phyloP scores from a whole-genome alignment of 2,329 filamentous ascomycete species.

The Fusarium brachygibbosum region DNA sequence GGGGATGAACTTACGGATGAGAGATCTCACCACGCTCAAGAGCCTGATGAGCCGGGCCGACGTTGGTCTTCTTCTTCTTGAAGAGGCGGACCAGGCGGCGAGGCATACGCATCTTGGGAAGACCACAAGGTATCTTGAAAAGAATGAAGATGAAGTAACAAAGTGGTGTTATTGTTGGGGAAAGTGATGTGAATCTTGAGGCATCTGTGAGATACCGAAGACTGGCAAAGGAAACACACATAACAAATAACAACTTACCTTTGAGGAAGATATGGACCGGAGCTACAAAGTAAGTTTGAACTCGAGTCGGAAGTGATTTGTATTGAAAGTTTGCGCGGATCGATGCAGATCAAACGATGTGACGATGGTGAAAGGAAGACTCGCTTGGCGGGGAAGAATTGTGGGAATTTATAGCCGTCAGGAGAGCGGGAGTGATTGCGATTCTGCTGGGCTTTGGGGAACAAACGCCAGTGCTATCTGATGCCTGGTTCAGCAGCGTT shows the following conservation, averaged over 20 bases:
- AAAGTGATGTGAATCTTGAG: constrained; percentile 1
- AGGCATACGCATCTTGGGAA: not conserved
- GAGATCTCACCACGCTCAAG: rapidly evolving
- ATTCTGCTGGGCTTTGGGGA: not conserved
- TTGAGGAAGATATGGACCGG: not conserved
- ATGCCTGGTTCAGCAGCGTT: constrained; percentile 2
- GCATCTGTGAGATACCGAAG: constrained; percentile 11
- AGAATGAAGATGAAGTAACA: not conserved
- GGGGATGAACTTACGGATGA: constrained; percentile 22
- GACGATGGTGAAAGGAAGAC: constrained; percentile 7
- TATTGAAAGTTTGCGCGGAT: not conserved
- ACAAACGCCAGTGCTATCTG: constrained; percentile 2
- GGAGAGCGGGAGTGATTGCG: constrained; percentile 9
- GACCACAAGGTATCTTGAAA: constrained; percentile 11
- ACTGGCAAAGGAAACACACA: constrained; percentile 9
- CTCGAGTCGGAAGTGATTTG: constrained; percentile 2
- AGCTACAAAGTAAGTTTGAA: constrained; percentile 6
- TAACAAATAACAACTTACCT: constrained; percentile 6
- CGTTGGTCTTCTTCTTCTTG: not conserved
- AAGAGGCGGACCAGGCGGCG: not conserved
- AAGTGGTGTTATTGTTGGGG: not conserved
- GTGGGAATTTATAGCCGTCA: constrained; percentile 19
- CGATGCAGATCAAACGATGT: constrained; percentile 1
- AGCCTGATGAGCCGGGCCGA: too few species aligned
- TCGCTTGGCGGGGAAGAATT: not conserved